Base-by-base conservation (phyloP, 371 early-diverging fungal genomes). In the Lichtheimia ramosa region DNA sequence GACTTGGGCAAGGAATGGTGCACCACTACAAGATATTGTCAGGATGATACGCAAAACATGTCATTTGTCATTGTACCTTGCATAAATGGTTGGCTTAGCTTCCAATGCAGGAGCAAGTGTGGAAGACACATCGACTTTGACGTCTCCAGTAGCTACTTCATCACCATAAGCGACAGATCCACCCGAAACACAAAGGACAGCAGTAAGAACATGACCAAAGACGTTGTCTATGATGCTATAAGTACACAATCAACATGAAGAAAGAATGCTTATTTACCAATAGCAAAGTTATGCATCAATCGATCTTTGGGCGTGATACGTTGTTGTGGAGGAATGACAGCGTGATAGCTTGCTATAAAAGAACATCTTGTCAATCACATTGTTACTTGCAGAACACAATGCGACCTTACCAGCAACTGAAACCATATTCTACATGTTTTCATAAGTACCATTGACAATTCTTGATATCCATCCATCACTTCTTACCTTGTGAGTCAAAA, bases 11-110 rank as follows among this genome's bases (percentile, higher is more conserved):
- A 75, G 56, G 52, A 75, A 60, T 68, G 54, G 42, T 28, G 62
- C 51, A 81, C 21, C 77, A 59, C 41, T 81, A 68, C 68, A 87
- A 89, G 75, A 72, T 8, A 27, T 34, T 8, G 34, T 34, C 8
- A 34, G 34, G 10, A 34, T 34, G 8, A 10, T 34, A 28, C 7
- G 5, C 25, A 25, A 25, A 34, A 34, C 10, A 34, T 34, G 34
- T 34, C 10, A 34, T 34, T 34, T 18, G 46, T 18, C 6, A 7
- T 21, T 6, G 12, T 63, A 74, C 77, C 74, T 74, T 57, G 79
- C 82, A 68, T 96, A 87, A 62, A 93, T 74, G 14, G 92, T 92
- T 4, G 99, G 99, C 43, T 84, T 79, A 34, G 92, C 83, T 13
- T 83, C 73, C 28, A 69, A 66, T 28, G 72, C 64, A 3, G n/a